A percentile compares a stretch with the other conserved stretches of the same genome.
phyloP scores from a whole-genome alignment of 2,329 filamentous ascomycete species.

The Neopestalotiopsis sp. region DNA sequence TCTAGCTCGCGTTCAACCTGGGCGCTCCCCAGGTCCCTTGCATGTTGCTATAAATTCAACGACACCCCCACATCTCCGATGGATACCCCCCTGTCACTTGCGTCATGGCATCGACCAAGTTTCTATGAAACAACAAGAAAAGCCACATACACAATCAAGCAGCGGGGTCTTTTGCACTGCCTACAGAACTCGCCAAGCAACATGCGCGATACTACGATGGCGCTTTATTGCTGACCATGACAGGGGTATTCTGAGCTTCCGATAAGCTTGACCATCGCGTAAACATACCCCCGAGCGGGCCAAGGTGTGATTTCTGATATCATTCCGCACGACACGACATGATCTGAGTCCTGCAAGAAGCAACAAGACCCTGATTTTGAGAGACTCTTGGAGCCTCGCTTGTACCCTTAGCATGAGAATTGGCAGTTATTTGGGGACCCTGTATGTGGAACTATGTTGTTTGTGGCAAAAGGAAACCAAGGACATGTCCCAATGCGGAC shows the following conservation, averaged over 20 bases:
- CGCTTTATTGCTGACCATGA: background rate
- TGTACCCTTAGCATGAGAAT: background rate
- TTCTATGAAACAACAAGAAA: conserved; percentile 1
- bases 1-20: background rate
- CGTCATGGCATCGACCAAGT: background rate
- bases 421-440: background rate
- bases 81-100: background rate
- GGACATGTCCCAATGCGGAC: background rate
- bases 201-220: background rate
- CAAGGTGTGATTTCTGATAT: conserved; percentile 12
- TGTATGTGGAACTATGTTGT: background rate
- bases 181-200: background rate
- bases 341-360: background rate
- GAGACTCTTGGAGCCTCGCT: background rate
- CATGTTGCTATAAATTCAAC: background rate
- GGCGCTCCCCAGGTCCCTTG: background rate
- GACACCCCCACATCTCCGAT: background rate
- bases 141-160: background rate
- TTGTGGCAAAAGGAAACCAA: background rate
- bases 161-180: background rate
- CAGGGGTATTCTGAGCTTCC: background rate
- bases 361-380: background rate
- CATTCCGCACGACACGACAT: conserved; percentile 4
- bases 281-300: background rate
- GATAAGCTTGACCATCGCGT: background rate